These are phyloP conservation scores for Boletus pseudo-olivaceus DNA, from an alignment of 768 basidiomycete species.

Conservation along the genomic window DNA sequence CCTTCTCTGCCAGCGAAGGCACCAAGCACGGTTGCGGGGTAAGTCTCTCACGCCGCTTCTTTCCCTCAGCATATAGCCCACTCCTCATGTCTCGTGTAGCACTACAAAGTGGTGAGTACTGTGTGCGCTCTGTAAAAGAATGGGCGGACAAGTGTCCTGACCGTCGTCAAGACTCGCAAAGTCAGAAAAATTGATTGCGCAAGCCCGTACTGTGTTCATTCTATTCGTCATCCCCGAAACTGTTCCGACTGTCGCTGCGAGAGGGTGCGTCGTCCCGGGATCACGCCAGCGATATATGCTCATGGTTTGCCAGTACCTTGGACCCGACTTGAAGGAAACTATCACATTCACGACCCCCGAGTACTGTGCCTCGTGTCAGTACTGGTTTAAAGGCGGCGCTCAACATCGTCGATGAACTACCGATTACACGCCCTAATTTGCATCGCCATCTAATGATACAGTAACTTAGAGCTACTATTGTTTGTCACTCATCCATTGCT, in stretches of 20 bases:
- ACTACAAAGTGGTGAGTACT: conserved; percentile 66
- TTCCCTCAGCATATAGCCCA: not conserved
- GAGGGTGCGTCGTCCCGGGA: conserved; percentile 30
- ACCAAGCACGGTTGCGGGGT: conserved; percentile 70
- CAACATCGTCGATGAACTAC: conserved; percentile 34
- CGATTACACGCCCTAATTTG: conserved; percentile 4
- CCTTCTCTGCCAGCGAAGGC: conserved; percentile 54
- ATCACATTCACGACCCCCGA: conserved; percentile 48
- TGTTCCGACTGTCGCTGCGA: conserved; percentile 45
- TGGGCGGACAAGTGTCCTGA: not conserved
- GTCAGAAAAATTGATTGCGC: conserved; percentile 35
- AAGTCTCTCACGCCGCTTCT: conserved; percentile 28
- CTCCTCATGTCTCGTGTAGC: conserved; percentile 34
- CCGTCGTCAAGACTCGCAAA: conserved; percentile 30
- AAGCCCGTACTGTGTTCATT: conserved; percentile 39
- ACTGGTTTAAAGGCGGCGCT: conserved; percentile 52
- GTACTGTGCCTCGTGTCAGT: conserved; percentile 56
- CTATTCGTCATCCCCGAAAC: conserved; percentile 36
- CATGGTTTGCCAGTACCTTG: conserved; percentile 45
- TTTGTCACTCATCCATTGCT: conserved; percentile 14
- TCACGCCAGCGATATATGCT: conserved; percentile 2
- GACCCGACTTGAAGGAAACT: conserved; percentile 65
- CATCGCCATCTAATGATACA: conserved; percentile 20
- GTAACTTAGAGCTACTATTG: conserved; percentile 32
- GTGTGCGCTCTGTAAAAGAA: conserved; percentile 27